phyloP scores from a whole-genome alignment of 73 alveolate species.

The Paramecium tetraurelia region DNA sequence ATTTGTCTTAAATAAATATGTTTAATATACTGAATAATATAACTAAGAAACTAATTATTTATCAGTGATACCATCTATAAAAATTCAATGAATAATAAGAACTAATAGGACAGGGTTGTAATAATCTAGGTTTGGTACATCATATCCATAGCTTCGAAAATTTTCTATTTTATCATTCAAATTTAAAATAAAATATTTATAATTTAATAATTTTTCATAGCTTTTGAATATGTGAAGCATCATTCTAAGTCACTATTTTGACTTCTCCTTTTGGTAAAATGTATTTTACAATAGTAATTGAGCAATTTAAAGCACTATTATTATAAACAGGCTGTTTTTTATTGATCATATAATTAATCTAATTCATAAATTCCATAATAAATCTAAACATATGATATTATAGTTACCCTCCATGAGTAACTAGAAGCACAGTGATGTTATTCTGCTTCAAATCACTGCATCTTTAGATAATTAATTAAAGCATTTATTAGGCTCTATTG shows the following conservation, averaged over 20 bases:
- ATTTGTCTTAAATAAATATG: conserved; percentile 19
- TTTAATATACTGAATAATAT: conserved; percentile 6
- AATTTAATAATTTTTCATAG: background rate
- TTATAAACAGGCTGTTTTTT: conserved; percentile 23
- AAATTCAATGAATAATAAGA: conserved; percentile 16
- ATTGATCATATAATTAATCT: background rate
- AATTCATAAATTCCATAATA: conserved; percentile 32
- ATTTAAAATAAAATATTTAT: background rate
- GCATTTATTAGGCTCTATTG: background rate
- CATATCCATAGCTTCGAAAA: conserved; percentile 14
- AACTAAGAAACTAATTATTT: background rate
- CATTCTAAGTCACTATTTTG: background rate
- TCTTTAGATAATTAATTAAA: background rate
- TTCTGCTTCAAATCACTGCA: background rate
- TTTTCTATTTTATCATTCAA: background rate
- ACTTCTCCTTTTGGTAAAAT: conserved; percentile 23
- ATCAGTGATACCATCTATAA: background rate
- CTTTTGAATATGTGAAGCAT: conserved; percentile 33
- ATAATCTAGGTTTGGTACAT: conserved; percentile 3
- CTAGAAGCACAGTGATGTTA: background rate
- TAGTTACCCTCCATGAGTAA: conserved; percentile 44
- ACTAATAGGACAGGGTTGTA: background rate
- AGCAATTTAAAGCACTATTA: conserved; percentile 17
- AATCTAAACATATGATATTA: background rate
- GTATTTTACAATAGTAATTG: conserved; percentile 6